Evolutionary conservation across 176 grass and related monocot species (phyloP).

Genomic region (Elymus sibiricus): DNA sequence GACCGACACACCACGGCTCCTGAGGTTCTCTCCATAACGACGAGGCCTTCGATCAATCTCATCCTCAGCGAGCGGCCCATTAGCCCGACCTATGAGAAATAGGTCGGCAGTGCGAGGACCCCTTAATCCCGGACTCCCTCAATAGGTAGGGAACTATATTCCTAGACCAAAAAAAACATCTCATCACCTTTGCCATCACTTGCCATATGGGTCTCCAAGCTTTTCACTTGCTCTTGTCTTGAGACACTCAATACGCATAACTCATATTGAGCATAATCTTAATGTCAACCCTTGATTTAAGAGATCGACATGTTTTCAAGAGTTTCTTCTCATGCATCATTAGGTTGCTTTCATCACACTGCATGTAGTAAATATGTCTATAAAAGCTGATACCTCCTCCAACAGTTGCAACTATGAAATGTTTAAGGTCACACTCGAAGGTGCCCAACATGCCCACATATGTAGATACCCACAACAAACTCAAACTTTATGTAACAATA

Average conservation of each 20-base stretch:
- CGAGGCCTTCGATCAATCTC: too few species aligned
- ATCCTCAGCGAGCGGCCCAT: too few species aligned
- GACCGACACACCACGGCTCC: too few species aligned
- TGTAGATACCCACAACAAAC: too few species aligned
- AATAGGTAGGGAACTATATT: not conserved
- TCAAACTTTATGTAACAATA: too few species aligned
- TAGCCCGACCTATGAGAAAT: too few species aligned
- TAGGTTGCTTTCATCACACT: slow-evolving; percentile 77
- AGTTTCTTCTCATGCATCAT: slow-evolving; percentile 50
- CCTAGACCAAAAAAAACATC: not conserved
- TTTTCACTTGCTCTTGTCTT: slow-evolving; percentile 39
- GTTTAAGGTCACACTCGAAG: too few species aligned
- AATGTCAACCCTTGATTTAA: slow-evolving; percentile 51
- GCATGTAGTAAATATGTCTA: slow-evolving; percentile 67
- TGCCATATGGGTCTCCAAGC: slow-evolving; percentile 45
- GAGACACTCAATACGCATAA: slow-evolving; percentile 61
- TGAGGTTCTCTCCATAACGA: too few species aligned
- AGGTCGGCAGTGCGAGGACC: too few species aligned
- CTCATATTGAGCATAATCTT: slow-evolving; percentile 54
- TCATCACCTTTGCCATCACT: slow-evolving; percentile 43
- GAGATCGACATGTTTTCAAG: slow-evolving; percentile 45
- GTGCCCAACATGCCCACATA: too few species aligned
- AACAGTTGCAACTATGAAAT: too few species aligned
- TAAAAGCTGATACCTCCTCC: slow-evolving; percentile 55
- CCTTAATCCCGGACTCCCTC: too few species aligned